Conservation (phyloP, 2,329 filamentous ascomycete species). For the Claviceps sp. region DNA sequence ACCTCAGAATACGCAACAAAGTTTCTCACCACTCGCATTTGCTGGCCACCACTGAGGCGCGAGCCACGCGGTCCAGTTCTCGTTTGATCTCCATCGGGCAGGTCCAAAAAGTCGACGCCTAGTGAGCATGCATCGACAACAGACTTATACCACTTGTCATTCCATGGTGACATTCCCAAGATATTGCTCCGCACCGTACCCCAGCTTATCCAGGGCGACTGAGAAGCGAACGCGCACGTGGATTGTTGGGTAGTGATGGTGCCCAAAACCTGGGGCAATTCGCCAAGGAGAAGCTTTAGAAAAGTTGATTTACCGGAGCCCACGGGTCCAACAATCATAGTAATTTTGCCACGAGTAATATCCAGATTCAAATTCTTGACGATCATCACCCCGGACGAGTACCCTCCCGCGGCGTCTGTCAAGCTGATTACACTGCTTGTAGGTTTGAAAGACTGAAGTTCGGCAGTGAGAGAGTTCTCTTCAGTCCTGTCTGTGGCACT, state of each 20-base stretch:
- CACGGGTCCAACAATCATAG: slow-evolving; percentile 13
- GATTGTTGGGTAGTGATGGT: slow-evolving; percentile 4
- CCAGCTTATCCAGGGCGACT: slow-evolving; percentile 13
- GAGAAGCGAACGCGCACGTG: slow-evolving; percentile 12
- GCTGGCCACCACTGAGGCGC: slow-evolving; percentile 15
- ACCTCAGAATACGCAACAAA: background rate
- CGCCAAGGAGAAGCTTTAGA: slow-evolving; percentile 11
- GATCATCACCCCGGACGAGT: slow-evolving; percentile 2
- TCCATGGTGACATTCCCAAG: slow-evolving; percentile 8
- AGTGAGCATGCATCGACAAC: slow-evolving; percentile 11
- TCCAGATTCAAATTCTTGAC: slow-evolving; percentile 7
- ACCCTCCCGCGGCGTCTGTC: slow-evolving; percentile 5
- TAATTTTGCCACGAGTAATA: slow-evolving; percentile 7
- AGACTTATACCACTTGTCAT: slow-evolving; percentile 11
- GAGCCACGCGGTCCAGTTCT: slow-evolving; percentile 12
- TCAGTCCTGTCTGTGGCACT: background rate
- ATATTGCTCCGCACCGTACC: slow-evolving; percentile 15
- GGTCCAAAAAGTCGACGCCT: slow-evolving; percentile 8
- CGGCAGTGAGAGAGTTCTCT: background rate
- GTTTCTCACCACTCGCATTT: slow-evolving; percentile 12
- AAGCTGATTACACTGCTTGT: background rate
- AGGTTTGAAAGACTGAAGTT: background rate
- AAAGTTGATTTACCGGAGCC: slow-evolving; percentile 14
- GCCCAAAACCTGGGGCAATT: slow-evolving; percentile 9
- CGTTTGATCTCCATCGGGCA: slow-evolving; percentile 13